Evolutionary conservation across 495 filamentous ascomycete species (phyloP), one percentile per base, ranked within the genome.

Genomic region (Hypoxylon subgilvum): DNA sequence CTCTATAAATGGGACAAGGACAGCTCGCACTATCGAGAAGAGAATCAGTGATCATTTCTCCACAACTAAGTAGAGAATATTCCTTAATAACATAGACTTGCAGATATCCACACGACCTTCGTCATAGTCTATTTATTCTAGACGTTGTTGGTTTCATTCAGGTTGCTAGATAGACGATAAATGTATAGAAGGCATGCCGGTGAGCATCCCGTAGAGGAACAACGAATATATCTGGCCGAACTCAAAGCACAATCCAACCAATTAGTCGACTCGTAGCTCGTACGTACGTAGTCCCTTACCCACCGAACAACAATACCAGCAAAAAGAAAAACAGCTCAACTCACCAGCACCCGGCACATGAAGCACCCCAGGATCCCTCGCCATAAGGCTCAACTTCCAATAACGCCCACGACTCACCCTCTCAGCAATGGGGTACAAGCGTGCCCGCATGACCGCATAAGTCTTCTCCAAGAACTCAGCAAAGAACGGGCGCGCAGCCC

Each of bases 301-400:
- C 8, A 13, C 44, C 36, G 6, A 13, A 40, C n/a, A 47, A n/a
- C 10, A 43, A 6, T 30, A 28, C 2, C 10, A 2, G n/a, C n/a
- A n/a, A n/a, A n/a, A n/a, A n/a, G n/a, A n/a, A n/a, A n/a, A n/a
- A n/a, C n/a, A n/a, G n/a, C n/a, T n/a, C n/a, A n/a, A 55, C 58
- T 52, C 8, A 55, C 50, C 58, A 39, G 59, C 52, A 16, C 52
- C 52, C 0, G 59, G 52, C 17, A 63, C 59, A 46, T 63, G 53
- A 28, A 35, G 34, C 35, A 47, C 35, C 40, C 1, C 59, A 6
- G 47, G 52, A 41, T 57, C 59, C 52, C 52, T 43, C 59, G 52
- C 59, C 59, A 63, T 63, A n/a, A 63, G 59, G 13, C 59, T 56
- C 25, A 63, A 40, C 34, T 57, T 50, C 59, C 59, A 57, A 18